Percentiles rank a stretch among this genome's conserved stretches.
Conservation (phyloP, 1,284 basidiomycete genomes). For the Lignosus rhinocerotis region DNA sequence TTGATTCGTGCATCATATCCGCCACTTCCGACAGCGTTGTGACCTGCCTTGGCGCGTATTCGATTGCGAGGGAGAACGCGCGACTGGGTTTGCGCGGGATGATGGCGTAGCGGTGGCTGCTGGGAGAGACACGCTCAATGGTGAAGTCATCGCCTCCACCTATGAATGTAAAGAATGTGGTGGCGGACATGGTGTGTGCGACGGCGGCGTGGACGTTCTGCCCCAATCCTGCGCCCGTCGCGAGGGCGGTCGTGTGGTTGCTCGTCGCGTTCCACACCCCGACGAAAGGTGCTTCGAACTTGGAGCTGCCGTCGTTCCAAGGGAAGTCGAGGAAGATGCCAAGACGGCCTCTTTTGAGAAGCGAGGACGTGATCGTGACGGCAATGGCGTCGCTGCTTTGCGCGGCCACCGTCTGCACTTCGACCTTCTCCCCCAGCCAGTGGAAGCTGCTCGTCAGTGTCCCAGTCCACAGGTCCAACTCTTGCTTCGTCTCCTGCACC, state of each 20-base stretch:
- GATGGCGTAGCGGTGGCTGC: slow-evolving; percentile 48
- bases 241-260: slow-evolving; percentile 48
- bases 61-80: slow-evolving; percentile 37
- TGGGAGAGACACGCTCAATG: slow-evolving; percentile 44
- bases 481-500: slow-evolving; percentile 40
- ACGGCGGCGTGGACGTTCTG: slow-evolving; percentile 38
- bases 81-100: slow-evolving; percentile 19
- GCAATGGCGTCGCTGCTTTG: slow-evolving; percentile 43
- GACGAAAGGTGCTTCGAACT: slow-evolving; percentile 61
- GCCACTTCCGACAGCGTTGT: slow-evolving; percentile 24
- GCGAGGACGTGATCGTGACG: slow-evolving; percentile 42
- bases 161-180: slow-evolving; percentile 47
- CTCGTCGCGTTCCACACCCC: slow-evolving; percentile 48
- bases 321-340: slow-evolving; percentile 62
- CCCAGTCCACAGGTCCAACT: slow-evolving; percentile 58
- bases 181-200: slow-evolving; percentile 42
- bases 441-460: slow-evolving; percentile 47
- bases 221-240: slow-evolving; percentile 21
- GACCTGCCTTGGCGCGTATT: slow-evolving; percentile 31
- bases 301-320: slow-evolving; percentile 56
- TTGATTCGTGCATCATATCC: slow-evolving; percentile 39
- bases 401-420: slow-evolving; percentile 43
- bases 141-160: slow-evolving; percentile 40
- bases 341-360: slow-evolving; percentile 41
- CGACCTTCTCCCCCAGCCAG: slow-evolving; percentile 38